These are phyloP conservation scores for Fusarium oxysporum DNA, from an alignment of 2,329 filamentous ascomycete genomes.

Conservation along the genomic window DNA sequence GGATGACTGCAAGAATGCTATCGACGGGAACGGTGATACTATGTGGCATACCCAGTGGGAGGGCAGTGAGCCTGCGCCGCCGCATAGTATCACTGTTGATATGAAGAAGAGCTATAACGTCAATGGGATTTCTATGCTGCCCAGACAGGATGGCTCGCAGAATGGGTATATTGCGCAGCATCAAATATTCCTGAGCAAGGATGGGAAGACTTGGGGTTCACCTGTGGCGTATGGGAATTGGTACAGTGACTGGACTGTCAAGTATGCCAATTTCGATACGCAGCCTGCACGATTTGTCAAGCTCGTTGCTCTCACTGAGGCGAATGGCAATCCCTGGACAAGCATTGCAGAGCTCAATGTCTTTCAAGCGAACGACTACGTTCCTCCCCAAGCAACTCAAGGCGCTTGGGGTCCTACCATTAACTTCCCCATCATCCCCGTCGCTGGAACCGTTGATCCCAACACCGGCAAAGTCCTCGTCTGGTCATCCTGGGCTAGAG, in stretches of 20 bases:
- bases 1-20: slow-evolving; percentile 16
- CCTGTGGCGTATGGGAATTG: slow-evolving; percentile 31
- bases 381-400: neutral
- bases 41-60: slow-evolving; percentile 31
- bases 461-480: slow-evolving; percentile 15
- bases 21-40: neutral
- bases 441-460: slow-evolving; percentile 25
- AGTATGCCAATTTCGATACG: slow-evolving; percentile 34
- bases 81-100: slow-evolving; percentile 32
- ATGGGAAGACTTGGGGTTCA: slow-evolving; percentile 13
- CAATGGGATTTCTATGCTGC: slow-evolving; percentile 30
- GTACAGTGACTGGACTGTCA: slow-evolving; percentile 20
- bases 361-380: slow-evolving; percentile 17
- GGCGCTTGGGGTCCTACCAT: slow-evolving; percentile 31
- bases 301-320: slow-evolving; percentile 16
- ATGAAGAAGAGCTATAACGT: slow-evolving; percentile 19
- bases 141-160: slow-evolving; percentile 17
- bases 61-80: slow-evolving; percentile 6
- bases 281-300: slow-evolving; percentile 12
- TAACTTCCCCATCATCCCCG: slow-evolving; percentile 32
- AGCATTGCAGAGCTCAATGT: slow-evolving; percentile 31
- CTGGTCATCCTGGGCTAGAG: slow-evolving; percentile 27
- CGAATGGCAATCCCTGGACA: slow-evolving; percentile 6
- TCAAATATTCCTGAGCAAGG: slow-evolving; percentile 14
- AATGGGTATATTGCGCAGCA: slow-evolving; percentile 24